A percentile compares a stretch with the other conserved stretches of the same genome.
phyloP scores from a whole-genome alignment of 1,284 basidiomycete genomes.

The Moesziomyces antarcticus region DNA sequence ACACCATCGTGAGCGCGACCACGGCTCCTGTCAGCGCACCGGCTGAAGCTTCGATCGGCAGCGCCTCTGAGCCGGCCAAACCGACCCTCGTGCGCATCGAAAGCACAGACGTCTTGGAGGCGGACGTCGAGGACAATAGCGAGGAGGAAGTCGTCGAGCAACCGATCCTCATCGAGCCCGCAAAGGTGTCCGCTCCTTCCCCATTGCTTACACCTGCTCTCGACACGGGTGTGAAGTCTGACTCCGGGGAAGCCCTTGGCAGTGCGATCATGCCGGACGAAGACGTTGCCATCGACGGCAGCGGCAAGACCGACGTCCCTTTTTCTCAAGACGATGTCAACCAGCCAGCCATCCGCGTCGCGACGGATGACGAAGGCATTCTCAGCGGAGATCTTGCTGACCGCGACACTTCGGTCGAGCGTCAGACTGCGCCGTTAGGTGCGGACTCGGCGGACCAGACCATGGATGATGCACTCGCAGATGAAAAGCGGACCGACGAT shows the following conservation, averaged over 20 bases:
- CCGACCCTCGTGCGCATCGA: constrained; percentile 17
- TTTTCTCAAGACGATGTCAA: not conserved
- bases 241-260: not conserved
- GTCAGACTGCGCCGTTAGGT: constrained; percentile 5
- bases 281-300: not conserved
- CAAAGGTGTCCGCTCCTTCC: not conserved
- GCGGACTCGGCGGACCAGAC: not conserved
- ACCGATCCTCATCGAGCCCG: constrained; percentile 3
- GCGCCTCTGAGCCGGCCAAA: not conserved
- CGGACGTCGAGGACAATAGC: constrained; percentile 44
- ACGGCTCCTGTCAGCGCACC: not conserved
- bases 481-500: not conserved
- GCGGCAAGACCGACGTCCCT: not conserved
- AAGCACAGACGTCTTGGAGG: constrained; percentile 38
- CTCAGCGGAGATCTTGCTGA: constrained; percentile 42
- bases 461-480: not conserved
- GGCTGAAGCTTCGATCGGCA: not conserved
- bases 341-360: not conserved
- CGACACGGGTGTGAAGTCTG: not conserved
- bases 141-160: constrained; percentile 19
- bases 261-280: not conserved
- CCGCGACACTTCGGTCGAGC: constrained; percentile 34
- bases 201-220: not conserved
- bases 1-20: too few species aligned
- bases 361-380: constrained; percentile 27